Base-by-base conservation (phyloP, 306 rosid genomes). In the Dryas octopetala region DNA sequence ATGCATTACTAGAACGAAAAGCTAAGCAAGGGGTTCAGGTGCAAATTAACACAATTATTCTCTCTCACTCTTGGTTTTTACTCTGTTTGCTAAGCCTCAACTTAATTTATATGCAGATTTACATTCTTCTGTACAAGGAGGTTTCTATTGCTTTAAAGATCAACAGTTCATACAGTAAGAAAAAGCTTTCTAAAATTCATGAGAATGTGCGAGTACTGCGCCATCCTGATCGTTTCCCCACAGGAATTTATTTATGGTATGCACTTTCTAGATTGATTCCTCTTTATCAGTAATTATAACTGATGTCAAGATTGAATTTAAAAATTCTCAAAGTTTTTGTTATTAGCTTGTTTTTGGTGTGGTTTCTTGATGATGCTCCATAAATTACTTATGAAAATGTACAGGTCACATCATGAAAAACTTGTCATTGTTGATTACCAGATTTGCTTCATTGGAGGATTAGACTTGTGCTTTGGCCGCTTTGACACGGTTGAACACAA, bases 331-430 rank as follows among this genome's bases (percentile, higher is more conserved):
- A 44, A 19, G 26, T 32, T 74, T 32, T 9, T 61, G 41, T 32
- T 10, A 0, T 41, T 52, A 41, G 28, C 50, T 63, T 73, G n/a
- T 9, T 52, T 26, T 70, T 46, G 9, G 74, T 48, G 68, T 52
- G 47, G 14, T 15, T 72, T 28, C 23, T 54, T 54, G 49, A 17
- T 16, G 7, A 19, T 60, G 59, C n/a, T 38, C 66, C 17, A 60
- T 12, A 51, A 40, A 40, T 74, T 74, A 54, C 66, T 52, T 26
- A 44, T 16, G 46, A 62, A 45, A 58, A 58, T 49, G 53, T 75
- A 64, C 79, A 85, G 89, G 89, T 85, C 86, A 66, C 89, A 85
- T 75, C 89, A 85, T 55, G 89, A 85, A 73, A 85, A 85, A 82
- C 78, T 85, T 59, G 83, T 85, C 53, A 76, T 85, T 26, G 76